Base-by-base conservation (phyloP, 2,329 filamentous ascomycete genomes). In the Botrytis cinerea region DNA sequence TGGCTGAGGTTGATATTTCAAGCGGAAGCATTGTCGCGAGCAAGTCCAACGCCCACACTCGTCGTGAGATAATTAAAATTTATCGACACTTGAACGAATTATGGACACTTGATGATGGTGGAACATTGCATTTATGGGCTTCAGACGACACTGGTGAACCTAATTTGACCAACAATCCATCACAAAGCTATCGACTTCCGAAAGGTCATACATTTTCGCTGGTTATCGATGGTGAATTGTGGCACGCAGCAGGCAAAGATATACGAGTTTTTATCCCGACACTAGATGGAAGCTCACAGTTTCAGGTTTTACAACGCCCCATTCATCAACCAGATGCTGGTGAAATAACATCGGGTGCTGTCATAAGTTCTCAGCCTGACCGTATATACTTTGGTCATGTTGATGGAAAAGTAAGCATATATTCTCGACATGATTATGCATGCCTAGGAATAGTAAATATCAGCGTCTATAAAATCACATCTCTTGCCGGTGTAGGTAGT, bases 401-500 rank as follows among this genome's bases (percentile, higher is more conserved):
- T 20, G 96, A 99, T 81, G 96, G 96, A 66, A 98, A 98, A 81
- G 90, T 99, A 72, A 96, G 93, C 74, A 90, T 98, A n/a, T 98
- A 97, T 82, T 95, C 93, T 3, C 77, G 77, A 20, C 89, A 89
- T 38, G 90, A 95, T 78, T 96, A 92, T 80, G 84, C 89, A 0
- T 97, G 93, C 78, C 80, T 97, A n/a, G 90, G 89, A 8, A 86
- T 97, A 51, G 85, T 98, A 74, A 97, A 90, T 79, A 88, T 98
- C 78, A 98, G 94, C 82, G 88, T 95, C 22, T 98, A 97, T 87
- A 98, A 98, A 83, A 97, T 99, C 82, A 97, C 94, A 81, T 91
- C 92, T 51, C 85, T 99, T 71, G 89, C 91, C 2, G 93, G 94
- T 14, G 92, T 94, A 4, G 95, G 94, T 8, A 88, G 91, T 74